Conservation (phyloP, 116 monocot species). For the Posidonia oceanica region DNA sequence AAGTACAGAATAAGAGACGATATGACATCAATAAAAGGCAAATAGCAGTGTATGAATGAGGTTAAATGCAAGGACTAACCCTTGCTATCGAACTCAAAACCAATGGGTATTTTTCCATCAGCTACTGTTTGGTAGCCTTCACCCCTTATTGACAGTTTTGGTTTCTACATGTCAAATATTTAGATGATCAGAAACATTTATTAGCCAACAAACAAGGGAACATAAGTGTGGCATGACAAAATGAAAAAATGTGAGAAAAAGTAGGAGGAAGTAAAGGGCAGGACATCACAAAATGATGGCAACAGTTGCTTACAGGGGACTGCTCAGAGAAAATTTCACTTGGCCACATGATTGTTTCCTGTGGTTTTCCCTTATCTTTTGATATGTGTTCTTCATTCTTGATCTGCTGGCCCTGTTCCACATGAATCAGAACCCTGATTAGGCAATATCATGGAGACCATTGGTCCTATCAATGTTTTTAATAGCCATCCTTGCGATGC, state of each 20-base stretch:
- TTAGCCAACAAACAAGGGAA: neutral
- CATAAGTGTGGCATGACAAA: no score
- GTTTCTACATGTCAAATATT: neutral
- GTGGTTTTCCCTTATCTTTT: neutral
- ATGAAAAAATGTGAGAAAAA: neutral
- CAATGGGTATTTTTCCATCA: neutral
- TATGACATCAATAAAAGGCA: neutral
- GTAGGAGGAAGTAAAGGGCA: neutral
- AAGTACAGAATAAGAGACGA: neutral
- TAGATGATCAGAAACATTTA: neutral
- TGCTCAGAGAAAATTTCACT: neutral
- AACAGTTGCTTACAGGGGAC: neutral
- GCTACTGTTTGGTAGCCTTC: neutral
- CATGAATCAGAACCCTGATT: neutral
- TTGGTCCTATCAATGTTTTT: neutral
- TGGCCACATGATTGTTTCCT: neutral
- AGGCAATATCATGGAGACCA: neutral
- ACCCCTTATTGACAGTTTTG: neutral
- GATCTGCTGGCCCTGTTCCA: neutral
- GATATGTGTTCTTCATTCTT: neutral
- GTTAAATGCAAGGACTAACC: constrained; percentile 1
- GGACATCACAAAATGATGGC: neutral
- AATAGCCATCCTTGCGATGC: neutral
- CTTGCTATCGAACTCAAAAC: neutral
- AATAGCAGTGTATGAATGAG: neutral